Percentiles rank a stretch among this genome's conserved stretches.
phyloP scores from a whole-genome alignment of 2,329 filamentous ascomycete genomes.

The Corynespora cassiicola region DNA sequence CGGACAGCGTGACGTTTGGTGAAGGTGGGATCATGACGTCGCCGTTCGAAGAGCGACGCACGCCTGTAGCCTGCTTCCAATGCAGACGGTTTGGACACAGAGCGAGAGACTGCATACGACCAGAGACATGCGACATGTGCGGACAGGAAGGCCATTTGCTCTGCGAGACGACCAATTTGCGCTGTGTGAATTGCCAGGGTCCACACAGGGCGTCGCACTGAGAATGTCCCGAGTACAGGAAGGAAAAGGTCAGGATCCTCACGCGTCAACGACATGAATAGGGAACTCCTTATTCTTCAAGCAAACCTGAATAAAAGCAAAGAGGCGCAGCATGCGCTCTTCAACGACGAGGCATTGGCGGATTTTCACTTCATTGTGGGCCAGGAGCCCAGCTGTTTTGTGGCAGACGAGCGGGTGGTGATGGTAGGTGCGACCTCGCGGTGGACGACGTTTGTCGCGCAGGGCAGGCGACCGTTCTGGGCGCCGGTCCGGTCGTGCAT shows the following conservation, averaged over 20 bases:
- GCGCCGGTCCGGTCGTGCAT: slow-evolving; percentile 8
- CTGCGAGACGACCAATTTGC: slow-evolving; percentile 11
- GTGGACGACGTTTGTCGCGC: slow-evolving; percentile 7
- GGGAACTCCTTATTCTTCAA: slow-evolving; percentile 13
- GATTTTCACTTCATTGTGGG: slow-evolving; percentile 16
- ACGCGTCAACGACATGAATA: slow-evolving; percentile 15
- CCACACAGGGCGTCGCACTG: slow-evolving; percentile 5
- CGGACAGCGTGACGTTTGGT: slow-evolving; percentile 14
- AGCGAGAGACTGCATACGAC: slow-evolving; percentile 13
- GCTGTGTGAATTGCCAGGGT: slow-evolving; percentile 11
- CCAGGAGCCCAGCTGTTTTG: slow-evolving; percentile 10
- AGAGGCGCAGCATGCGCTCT: slow-evolving; percentile 14
- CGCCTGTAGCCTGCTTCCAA: slow-evolving; percentile 11
- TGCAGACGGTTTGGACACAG: slow-evolving; percentile 13
- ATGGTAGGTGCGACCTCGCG: slow-evolving; percentile 7
- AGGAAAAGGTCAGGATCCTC: slow-evolving; percentile 10
- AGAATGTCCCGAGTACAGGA: slow-evolving; percentile 8
- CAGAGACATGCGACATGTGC: slow-evolving; percentile 11
- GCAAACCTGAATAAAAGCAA: slow-evolving; percentile 13
- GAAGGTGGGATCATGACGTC: slow-evolving; percentile 11
- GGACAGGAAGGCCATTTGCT: slow-evolving; percentile 9
- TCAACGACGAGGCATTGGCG: slow-evolving; percentile 12
- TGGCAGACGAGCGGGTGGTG: slow-evolving; percentile 8
- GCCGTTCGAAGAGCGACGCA: slow-evolving; percentile 13
- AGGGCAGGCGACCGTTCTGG: slow-evolving; percentile 6